Evolutionary conservation across 306 rosid genomes (phyloP).

Genomic region (Prosopis cineraria): DNA sequence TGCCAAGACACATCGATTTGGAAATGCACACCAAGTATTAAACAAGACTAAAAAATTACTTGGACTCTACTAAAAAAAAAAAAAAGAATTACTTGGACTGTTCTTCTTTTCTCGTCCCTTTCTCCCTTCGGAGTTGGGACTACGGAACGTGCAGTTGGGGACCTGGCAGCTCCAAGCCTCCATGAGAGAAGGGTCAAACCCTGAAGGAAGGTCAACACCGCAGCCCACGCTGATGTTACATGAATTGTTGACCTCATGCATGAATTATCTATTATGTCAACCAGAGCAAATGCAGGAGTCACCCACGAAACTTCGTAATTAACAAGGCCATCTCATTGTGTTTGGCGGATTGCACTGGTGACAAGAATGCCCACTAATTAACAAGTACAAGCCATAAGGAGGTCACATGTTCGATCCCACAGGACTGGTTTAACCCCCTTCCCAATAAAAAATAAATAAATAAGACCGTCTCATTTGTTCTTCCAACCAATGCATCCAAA

Average conservation of each 20-base stretch:
- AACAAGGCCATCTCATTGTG: neutral
- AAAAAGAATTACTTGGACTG: too few species aligned
- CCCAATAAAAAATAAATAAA: neutral
- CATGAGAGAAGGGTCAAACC: too few species aligned
- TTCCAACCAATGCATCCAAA: neutral
- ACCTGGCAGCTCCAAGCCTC: neutral
- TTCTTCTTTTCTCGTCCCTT: too few species aligned
- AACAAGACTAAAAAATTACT: neutral
- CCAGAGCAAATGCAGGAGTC: neutral
- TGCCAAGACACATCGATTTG: neutral
- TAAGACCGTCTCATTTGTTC: neutral
- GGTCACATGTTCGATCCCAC: neutral
- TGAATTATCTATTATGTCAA: neutral
- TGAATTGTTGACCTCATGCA: neutral
- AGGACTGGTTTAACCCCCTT: neutral
- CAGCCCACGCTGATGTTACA: neutral
- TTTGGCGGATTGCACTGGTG: neutral
- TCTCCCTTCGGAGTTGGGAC: neutral
- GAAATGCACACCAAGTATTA: too few species aligned
- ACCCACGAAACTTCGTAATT: neutral
- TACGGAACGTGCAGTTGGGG: neutral
- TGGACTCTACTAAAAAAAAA: too few species aligned
- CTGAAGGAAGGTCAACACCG: neutral
- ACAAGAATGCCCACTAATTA: neutral
- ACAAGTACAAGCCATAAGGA: too few species aligned